phyloP scores from a whole-genome alignment of 2,329 filamentous ascomycete genomes.

The Ophiostoma tasmaniense region DNA sequence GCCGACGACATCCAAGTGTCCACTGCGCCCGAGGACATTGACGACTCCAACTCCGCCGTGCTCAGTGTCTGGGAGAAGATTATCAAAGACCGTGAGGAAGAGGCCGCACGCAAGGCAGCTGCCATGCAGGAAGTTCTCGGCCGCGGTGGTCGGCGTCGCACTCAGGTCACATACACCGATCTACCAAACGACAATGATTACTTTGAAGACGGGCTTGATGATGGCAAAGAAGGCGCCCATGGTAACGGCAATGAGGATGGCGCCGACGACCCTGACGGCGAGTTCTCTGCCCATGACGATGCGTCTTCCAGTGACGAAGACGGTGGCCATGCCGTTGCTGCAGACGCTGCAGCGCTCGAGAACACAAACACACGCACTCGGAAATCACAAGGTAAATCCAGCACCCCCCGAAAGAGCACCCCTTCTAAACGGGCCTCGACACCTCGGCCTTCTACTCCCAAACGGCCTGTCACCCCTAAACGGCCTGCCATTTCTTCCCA shows the following conservation, averaged over 20 bases:
- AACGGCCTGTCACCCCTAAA: neutral
- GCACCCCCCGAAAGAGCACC: constrained; percentile 7
- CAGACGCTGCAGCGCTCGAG: neutral
- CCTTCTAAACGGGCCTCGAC: neutral
- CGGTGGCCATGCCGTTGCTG: neutral
- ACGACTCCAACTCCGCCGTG: constrained; percentile 34
- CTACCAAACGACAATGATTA: constrained; percentile 22
- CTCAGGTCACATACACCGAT: constrained; percentile 21
- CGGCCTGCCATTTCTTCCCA: neutral
- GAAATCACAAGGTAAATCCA: constrained; percentile 23
- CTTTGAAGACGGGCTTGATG: constrained; percentile 20
- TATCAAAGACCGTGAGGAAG: constrained; percentile 69
- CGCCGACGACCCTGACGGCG: constrained; percentile 18
- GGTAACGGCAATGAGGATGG: constrained; percentile 19
- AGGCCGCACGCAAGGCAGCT: constrained; percentile 64
- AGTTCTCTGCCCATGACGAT: constrained; percentile 9
- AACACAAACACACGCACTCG: neutral
- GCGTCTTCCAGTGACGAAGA: constrained; percentile 18
- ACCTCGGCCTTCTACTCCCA: neutral
- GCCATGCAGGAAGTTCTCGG: constrained; percentile 67
- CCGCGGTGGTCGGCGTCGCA: constrained; percentile 68
- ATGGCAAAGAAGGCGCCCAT: constrained; percentile 14
- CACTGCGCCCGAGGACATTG: constrained; percentile 25
- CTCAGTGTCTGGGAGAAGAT: constrained; percentile 84
- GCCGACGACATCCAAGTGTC: constrained; percentile 53